Base-by-base conservation (phyloP, 345 rosid species). In the Brassica incana region DNA sequence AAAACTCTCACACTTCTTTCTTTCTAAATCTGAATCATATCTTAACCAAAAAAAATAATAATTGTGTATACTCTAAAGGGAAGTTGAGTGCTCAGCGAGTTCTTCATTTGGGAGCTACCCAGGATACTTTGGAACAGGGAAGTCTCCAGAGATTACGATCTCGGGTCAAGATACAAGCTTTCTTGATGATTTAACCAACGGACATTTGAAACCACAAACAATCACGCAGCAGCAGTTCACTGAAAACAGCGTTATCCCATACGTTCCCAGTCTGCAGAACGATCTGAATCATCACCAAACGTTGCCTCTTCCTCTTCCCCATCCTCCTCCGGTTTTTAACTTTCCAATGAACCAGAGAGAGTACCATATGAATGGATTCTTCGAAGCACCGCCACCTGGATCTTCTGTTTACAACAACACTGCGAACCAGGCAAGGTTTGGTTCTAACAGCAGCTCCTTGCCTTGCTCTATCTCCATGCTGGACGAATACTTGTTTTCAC, bases 101-200 rank as follows among this genome's bases (percentile, higher is more conserved):
- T 87, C 95, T 30, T 92, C 97, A 29, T 90, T 87, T 5, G 93
- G 90, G 59, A 89, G 91, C 79, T 90, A 88, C 80, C 87, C 90
- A 9, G 87, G 95, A 60, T 89, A 89, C 80, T 89, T 87, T 52
- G 85, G 90, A 72, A 65, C 88, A 2, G 87, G 86, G 29, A 92
- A 87, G 74, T 82, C 83, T 78, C 85, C 93, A 2, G 95, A 92
- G n/a, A 78, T 88, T 7, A 86, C 95, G 0, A 86, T 84, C 72
- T 88, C 88, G 2, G 88, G 88, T 72, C 97, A 83, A 75, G 93
- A 90, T 72, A 87, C 83, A 70, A 79, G 88, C 78, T 80, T 88
- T 73, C 87, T 90, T 54, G 85, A 84, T n/a, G 89, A 92, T 71
- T 76, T 90, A 65, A 66, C 50, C 70, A 66, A 66, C 52, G 86